phyloP scores from a whole-genome alignment of 208 protist species.

The Phytomonas sp. region DNA sequence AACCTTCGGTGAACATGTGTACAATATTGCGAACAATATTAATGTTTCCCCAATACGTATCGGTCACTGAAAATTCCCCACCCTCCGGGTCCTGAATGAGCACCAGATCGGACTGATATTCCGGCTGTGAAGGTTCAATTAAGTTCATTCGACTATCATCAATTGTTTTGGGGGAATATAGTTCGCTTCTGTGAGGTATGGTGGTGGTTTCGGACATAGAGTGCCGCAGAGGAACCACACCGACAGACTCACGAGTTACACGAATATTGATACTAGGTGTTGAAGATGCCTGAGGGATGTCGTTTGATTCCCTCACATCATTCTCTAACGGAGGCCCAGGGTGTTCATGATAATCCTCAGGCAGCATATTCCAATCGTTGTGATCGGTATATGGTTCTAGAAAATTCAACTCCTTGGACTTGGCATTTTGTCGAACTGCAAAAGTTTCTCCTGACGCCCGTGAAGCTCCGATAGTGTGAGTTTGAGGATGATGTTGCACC shows the following conservation, averaged over 20 bases:
- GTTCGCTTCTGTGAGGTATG: not conserved
- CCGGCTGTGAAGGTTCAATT: not conserved
- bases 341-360: not conserved
- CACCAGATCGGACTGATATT: slow-evolving; percentile 5
- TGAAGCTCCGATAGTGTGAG: slow-evolving; percentile 53
- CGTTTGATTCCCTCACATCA: slow-evolving; percentile 6
- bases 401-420: slow-evolving; percentile 57
- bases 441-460: slow-evolving; percentile 43
- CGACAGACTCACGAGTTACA: slow-evolving; percentile 48
- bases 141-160: not conserved
- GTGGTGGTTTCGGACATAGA: slow-evolving; percentile 18
- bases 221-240: slow-evolving; percentile 57
- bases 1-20: slow-evolving; percentile 89
- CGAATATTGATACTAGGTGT: slow-evolving; percentile 25
- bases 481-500: slow-evolving; percentile 69
- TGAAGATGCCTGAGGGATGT: slow-evolving; percentile 10
- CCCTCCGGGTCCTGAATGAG: slow-evolving; percentile 82
- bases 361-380: slow-evolving; percentile 15
- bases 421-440: slow-evolving; percentile 63
- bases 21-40: slow-evolving; percentile 76
- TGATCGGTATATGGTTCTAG: slow-evolving; percentile 53
- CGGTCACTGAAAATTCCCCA: slow-evolving; percentile 65
- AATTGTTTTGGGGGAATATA: not conserved
- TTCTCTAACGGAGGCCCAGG: slow-evolving; percentile 4
- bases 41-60: slow-evolving; percentile 31